Conservation (phyloP, 2,329 filamentous ascomycete genomes). For the Arachnopeziza araneosa region DNA sequence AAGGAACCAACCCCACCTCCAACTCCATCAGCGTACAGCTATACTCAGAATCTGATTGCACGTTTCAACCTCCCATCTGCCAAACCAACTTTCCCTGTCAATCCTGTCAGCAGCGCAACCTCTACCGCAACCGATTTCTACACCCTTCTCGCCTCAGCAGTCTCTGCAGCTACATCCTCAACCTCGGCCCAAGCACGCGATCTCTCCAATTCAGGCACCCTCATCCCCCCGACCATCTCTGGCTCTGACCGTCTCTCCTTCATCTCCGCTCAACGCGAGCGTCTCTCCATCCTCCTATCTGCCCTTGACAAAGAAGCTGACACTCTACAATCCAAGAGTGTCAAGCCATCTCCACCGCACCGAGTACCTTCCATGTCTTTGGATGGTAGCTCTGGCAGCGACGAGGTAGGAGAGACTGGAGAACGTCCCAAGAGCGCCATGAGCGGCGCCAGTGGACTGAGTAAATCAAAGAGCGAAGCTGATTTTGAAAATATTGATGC, state of each 20-base stretch:
- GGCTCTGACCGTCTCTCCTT: conserved; percentile 66
- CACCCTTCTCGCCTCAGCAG: conserved; percentile 67
- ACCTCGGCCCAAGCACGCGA: conserved; percentile 31
- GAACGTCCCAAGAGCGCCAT: conserved; percentile 25
- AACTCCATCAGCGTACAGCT: conserved; percentile 45
- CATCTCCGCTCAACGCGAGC: conserved; percentile 73
- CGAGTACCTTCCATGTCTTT: conserved; percentile 21
- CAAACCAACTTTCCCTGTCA: conserved; percentile 42
- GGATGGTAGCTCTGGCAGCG: conserved; percentile 28
- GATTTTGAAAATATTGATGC: conserved; percentile 88
- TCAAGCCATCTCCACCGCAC: conserved; percentile 8
- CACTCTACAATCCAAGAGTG: conserved; percentile 42
- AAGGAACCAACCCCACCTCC: conserved; percentile 39
- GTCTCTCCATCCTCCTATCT: conserved; percentile 65
- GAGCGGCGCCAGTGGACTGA: conserved; percentile 49
- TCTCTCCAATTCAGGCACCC: conserved; percentile 50
- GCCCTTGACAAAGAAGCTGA: conserved; percentile 76
- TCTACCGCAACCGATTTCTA: conserved; percentile 62
- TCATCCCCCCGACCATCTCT: conserved; percentile 67
- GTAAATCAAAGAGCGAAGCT: conserved; percentile 77
- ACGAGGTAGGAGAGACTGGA: conserved; percentile 14
- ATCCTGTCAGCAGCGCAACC: conserved; percentile 34
- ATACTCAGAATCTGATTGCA: conserved; percentile 76
- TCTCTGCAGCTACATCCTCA: conserved; percentile 44
- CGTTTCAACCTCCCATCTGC: conserved; percentile 79